Conservation (phyloP, 73 alveolate species). For the Paramecium bursaria region DNA sequence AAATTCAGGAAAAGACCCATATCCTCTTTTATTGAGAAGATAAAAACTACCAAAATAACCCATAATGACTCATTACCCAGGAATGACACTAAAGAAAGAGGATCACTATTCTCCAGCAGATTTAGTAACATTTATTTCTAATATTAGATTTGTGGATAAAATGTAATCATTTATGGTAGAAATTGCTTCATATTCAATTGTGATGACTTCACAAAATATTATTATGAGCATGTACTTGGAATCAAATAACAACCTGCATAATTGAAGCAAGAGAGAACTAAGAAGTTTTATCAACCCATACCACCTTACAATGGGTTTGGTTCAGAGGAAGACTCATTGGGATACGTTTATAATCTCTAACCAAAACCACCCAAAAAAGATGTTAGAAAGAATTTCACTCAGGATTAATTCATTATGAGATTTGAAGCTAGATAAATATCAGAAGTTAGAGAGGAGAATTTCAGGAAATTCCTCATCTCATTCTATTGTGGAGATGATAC, state of each 20-base stretch:
- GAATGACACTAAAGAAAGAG: slow-evolving; percentile 90
- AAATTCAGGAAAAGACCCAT: slow-evolving; percentile 92
- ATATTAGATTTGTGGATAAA: slow-evolving; percentile 88
- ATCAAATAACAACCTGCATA: slow-evolving; percentile 82
- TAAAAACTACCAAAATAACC: slow-evolving; percentile 93
- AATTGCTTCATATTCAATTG: slow-evolving; percentile 89
- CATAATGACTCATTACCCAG: slow-evolving; percentile 94
- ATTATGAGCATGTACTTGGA: slow-evolving; percentile 88
- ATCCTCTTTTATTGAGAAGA: slow-evolving; percentile 93
- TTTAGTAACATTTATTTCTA: too few species aligned
- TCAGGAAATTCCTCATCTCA: slow-evolving; percentile 89
- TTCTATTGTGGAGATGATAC: slow-evolving; percentile 96
- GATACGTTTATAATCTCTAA: slow-evolving; percentile 83
- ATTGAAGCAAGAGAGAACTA: slow-evolving; percentile 81
- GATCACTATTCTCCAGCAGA: slow-evolving; percentile 92
- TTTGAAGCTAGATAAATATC: slow-evolving; percentile 91
- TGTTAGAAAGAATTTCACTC: slow-evolving; percentile 88
- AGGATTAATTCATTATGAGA: slow-evolving; percentile 93
- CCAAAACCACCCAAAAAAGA: slow-evolving; percentile 93
- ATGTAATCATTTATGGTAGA: slow-evolving; percentile 88
- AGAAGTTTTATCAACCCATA: slow-evolving; percentile 83
- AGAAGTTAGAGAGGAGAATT: slow-evolving; percentile 92
- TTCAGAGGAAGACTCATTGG: slow-evolving; percentile 93
- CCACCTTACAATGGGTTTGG: slow-evolving; percentile 98
- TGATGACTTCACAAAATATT: slow-evolving; percentile 94